These are phyloP conservation scores for Talaromyces sp. DNA, from an alignment of 2,329 filamentous ascomycete genomes.

Conservation along the genomic window DNA sequence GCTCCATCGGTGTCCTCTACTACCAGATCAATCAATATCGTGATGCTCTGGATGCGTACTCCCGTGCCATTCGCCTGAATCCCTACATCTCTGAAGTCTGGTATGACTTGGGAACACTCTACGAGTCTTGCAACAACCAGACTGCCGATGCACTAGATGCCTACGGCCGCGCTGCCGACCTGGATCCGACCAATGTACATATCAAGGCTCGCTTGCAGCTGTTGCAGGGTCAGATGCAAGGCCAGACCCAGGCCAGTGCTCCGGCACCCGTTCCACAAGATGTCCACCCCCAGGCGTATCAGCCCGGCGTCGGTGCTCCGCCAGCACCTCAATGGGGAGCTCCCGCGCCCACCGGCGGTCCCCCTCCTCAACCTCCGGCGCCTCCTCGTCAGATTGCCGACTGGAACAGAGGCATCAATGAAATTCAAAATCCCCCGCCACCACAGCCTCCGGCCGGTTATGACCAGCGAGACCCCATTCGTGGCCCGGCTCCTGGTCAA, in stretches of 20 bases:
- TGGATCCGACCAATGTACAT: slow-evolving; percentile 88
- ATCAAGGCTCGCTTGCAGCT: slow-evolving; percentile 93
- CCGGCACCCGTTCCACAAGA: slow-evolving; percentile 78
- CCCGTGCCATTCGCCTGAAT: slow-evolving; percentile 89
- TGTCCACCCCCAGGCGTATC: slow-evolving; percentile 91
- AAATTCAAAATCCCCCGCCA: slow-evolving; percentile 60
- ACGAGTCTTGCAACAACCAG: slow-evolving; percentile 98
- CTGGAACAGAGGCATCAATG: slow-evolving; percentile 66
- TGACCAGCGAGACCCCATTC: slow-evolving; percentile 73
- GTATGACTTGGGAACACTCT: slow-evolving; percentile 96
- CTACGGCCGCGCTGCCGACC: slow-evolving; percentile 87
- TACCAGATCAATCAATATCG: slow-evolving; percentile 99
- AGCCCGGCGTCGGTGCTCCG: slow-evolving; percentile 75
- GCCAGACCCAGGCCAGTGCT: slow-evolving; percentile 62
- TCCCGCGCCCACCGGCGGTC: slow-evolving; percentile 50
- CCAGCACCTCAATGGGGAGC: slow-evolving; percentile 87
- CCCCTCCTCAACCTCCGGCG: slow-evolving; percentile 55
- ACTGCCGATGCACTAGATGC: slow-evolving; percentile 93
- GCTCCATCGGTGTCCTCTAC: slow-evolving; percentile 96
- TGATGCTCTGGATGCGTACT: slow-evolving; percentile 95
- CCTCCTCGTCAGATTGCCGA: slow-evolving; percentile 57
- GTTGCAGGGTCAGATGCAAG: slow-evolving; percentile 70
- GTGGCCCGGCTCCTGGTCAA: slow-evolving; percentile 61
- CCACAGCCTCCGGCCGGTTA: slow-evolving; percentile 68
- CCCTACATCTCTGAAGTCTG: slow-evolving; percentile 98